These are phyloP conservation scores for Viola odorata DNA, from an alignment of 345 rosid genomes.

Conservation along the genomic window DNA sequence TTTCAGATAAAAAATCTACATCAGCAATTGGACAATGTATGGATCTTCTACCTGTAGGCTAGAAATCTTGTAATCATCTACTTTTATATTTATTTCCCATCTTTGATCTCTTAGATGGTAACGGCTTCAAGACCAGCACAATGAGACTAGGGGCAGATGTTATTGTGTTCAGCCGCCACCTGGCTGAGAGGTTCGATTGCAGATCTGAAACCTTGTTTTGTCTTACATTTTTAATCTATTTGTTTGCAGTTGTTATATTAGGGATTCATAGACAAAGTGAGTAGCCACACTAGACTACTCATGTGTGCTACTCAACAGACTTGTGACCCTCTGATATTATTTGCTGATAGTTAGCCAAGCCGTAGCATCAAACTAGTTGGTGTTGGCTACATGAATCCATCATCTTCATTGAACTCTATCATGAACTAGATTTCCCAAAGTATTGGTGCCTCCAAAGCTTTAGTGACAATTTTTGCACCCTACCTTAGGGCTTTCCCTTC, in stretches of 20 bases:
- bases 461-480: too few species aligned
- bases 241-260: background rate
- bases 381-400: too few species aligned
- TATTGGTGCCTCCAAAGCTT: too few species aligned
- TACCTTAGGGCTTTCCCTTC: too few species aligned
- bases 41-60: conserved; percentile 16
- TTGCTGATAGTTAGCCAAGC: too few species aligned
- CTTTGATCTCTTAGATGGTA: conserved; percentile 69
- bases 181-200: conserved; percentile 50
- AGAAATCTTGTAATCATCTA: conserved; percentile 8
- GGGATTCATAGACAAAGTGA: background rate
- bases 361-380: too few species aligned
- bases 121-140: conserved; percentile 94
- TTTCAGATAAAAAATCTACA: conserved; percentile 75
- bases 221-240: background rate
- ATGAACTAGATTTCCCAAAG: too few species aligned
- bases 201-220: conserved; percentile 1
- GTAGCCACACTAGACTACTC: background rate
- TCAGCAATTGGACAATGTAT: conserved; percentile 84
- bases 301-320: too few species aligned
- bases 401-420: too few species aligned
- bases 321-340: too few species aligned
- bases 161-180: conserved; percentile 71
- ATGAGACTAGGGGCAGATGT: conserved; percentile 98
- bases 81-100: conserved; percentile 18